Percentiles rank a stretch among this genome's conserved stretches.
phyloP scores from a whole-genome alignment of 208 protist genomes.

The Tritrichomonas foetus region DNA sequence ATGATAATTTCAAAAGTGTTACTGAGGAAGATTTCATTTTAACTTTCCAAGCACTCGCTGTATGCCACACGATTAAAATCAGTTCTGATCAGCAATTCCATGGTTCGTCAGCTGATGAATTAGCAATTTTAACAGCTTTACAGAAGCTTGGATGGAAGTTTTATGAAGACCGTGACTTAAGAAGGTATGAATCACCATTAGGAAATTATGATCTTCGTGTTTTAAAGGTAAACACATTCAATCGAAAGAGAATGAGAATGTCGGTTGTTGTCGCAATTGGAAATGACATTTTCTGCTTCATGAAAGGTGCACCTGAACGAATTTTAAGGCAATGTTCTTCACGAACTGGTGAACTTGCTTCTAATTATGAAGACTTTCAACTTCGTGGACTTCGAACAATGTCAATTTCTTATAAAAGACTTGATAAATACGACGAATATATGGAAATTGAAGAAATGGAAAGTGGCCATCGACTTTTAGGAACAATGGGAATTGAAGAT shows the following conservation, averaged over 20 bases:
- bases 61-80: background rate
- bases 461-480: background rate
- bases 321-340: background rate
- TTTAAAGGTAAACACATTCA: background rate
- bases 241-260: background rate
- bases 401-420: background rate
- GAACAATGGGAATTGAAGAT: constrained; percentile 1
- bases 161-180: background rate
- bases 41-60: background rate
- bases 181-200: background rate
- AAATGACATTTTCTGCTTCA: background rate
- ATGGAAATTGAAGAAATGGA: background rate
- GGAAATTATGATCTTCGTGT: background rate
- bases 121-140: background rate
- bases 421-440: background rate
- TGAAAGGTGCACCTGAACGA: background rate
- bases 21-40: background rate
- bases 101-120: background rate
- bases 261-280: background rate
- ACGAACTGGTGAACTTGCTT: background rate
- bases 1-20: background rate
- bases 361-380: background rate
- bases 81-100: background rate
- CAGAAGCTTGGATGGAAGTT: background rate
- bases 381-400: background rate